phyloP scores from a whole-genome alignment of 495 filamentous ascomycete genomes.

The Acidiella bohemica region DNA sequence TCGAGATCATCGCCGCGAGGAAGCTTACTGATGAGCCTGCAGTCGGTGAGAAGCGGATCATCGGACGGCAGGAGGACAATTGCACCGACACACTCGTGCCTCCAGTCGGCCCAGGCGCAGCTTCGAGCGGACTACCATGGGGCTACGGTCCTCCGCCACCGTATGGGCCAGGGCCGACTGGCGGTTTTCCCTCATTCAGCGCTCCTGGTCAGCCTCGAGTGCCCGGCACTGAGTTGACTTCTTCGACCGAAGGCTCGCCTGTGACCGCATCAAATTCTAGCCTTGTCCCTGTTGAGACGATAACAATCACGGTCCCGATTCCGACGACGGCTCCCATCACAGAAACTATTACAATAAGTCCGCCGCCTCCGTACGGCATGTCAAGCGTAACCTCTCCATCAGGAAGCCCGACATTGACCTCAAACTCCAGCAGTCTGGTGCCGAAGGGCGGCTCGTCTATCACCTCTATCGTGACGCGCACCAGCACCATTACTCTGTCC shows the following conservation, averaged over 20 bases:
- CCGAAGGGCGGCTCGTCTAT: background rate
- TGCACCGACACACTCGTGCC: slow-evolving; percentile 4
- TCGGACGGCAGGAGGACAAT: slow-evolving; percentile 5
- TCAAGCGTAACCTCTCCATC: background rate
- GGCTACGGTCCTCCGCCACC: slow-evolving; percentile 3
- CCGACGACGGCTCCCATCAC: background rate
- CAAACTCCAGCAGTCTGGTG: background rate
- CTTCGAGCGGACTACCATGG: background rate
- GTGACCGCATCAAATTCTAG: background rate
- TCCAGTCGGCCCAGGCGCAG: background rate
- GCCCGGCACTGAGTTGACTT: background rate
- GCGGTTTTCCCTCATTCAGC: background rate
- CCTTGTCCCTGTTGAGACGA: too few relatives aligned
- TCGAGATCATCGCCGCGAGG: background rate
- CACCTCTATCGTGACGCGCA: background rate
- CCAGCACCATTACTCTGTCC: background rate
- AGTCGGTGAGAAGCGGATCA: background rate
- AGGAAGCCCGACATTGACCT: background rate
- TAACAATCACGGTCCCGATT: background rate
- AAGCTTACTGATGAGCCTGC: background rate
- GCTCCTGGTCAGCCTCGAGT: background rate
- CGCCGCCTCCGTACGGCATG: background rate
- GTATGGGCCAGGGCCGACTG: background rate
- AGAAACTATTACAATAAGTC: background rate
- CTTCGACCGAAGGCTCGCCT: background rate